Evolutionary conservation across 768 basidiomycete genomes (phyloP).

Genomic region (Suillus americanus): DNA sequence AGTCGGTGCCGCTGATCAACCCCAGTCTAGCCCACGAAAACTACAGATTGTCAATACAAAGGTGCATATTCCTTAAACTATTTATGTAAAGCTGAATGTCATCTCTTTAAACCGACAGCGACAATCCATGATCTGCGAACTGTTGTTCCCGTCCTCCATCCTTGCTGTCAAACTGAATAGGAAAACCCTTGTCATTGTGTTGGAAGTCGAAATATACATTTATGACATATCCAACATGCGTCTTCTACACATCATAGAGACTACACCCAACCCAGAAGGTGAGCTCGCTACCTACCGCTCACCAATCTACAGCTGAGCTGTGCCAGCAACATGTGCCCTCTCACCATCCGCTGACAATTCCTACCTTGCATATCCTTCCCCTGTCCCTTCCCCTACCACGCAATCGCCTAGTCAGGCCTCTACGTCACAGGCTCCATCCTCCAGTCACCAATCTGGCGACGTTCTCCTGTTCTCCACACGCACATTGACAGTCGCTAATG

Average conservation of each 20-base stretch:
- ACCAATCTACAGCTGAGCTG: conserved; percentile 3
- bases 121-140: conserved; percentile 98
- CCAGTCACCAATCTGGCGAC: conserved; percentile 65
- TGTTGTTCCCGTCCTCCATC: conserved; percentile 95
- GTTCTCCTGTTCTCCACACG: conserved; percentile 95
- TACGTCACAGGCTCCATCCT: conserved; percentile 38
- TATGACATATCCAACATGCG: conserved; percentile 99
- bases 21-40: conserved; percentile 86
- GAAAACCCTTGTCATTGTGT: conserved; percentile 92
- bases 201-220: conserved; percentile 98
- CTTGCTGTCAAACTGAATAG: conserved; percentile 98
- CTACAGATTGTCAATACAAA: conserved; percentile 99
- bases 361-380: conserved; percentile 95
- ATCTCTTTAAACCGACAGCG: conserved; percentile 49
- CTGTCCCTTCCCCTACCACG: conserved; percentile 79
- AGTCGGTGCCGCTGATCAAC: conserved; percentile 93
- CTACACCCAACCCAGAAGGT: conserved; percentile 95
- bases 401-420: conserved; percentile 45
- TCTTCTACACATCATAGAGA: conserved; percentile 95
- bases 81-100: conserved; percentile 2
- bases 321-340: conserved; percentile 88
- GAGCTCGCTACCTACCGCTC: conserved; percentile 16
- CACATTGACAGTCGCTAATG: conserved; percentile 88
- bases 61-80: conserved; percentile 42
- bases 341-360: conserved; percentile 92